Percentiles rank a stretch among this genome's conserved stretches.
Conservation (phyloP, 495 filamentous ascomycete genomes). For the Aspergillus funiculosus region DNA sequence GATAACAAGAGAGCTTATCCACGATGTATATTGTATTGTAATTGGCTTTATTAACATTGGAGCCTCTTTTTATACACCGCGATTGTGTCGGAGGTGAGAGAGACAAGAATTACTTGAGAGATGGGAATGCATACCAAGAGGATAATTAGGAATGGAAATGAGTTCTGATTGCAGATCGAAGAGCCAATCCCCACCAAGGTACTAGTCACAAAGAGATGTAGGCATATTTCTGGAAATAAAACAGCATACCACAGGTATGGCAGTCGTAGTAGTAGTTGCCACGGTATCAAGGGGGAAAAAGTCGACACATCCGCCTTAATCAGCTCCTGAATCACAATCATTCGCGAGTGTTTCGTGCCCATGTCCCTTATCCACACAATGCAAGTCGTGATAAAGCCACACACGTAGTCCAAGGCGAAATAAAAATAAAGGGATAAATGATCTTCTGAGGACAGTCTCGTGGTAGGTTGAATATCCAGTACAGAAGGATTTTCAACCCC, state of each 20-base stretch:
- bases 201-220: neutral
- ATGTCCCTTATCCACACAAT: conserved; percentile 3
- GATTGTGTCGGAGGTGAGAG: too few relatives aligned
- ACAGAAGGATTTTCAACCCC: conserved; percentile 2
- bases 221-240: neutral
- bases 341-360: neutral
- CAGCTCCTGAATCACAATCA: conserved; percentile 1
- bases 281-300: conserved; percentile 5
- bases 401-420: conserved; percentile 7
- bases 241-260: neutral
- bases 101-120: neutral
- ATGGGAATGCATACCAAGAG: too few relatives aligned
- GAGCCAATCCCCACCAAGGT: neutral
- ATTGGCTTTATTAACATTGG: too few relatives aligned
- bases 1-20: too few relatives aligned
- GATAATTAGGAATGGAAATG: neutral
- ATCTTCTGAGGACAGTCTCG: neutral
- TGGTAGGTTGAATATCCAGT: neutral
- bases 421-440: neutral
- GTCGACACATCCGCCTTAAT: neutral
- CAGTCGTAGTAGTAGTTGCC: neutral
- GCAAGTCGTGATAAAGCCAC: conserved; percentile 8
- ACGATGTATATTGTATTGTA: too few relatives aligned
- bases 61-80: too few relatives aligned
- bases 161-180: conserved; percentile 4